These are phyloP conservation scores for Sporothrix pallida DNA, from an alignment of 2,329 filamentous ascomycete genomes.

Conservation along the genomic window DNA sequence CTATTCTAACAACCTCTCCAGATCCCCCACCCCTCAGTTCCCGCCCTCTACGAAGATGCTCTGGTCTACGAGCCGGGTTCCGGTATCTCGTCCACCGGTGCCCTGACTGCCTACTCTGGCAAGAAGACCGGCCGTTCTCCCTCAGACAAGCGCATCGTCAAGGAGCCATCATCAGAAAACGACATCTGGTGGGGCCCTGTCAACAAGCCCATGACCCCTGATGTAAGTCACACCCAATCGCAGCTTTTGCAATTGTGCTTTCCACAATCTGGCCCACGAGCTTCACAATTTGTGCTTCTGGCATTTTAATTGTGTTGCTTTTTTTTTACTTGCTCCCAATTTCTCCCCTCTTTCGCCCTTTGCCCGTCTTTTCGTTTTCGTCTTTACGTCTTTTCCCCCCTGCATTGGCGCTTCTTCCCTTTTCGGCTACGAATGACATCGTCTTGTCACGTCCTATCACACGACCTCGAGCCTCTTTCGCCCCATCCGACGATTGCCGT, in stretches of 20 bases:
- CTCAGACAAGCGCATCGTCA: conserved; percentile 95
- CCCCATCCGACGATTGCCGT: conserved; percentile 33
- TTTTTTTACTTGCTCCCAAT: neutral
- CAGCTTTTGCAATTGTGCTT: neutral
- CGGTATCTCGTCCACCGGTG: conserved; percentile 94
- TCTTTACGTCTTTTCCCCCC: neutral
- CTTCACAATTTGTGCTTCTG: too few relatives aligned
- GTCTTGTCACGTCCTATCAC: conserved; percentile 18
- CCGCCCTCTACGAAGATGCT: conserved; percentile 97
- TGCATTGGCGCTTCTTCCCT: conserved; percentile 8
- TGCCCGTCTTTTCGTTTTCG: neutral
- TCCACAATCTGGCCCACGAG: too few relatives aligned
- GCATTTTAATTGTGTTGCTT: conserved; percentile 40
- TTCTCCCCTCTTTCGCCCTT: neutral
- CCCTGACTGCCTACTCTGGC: conserved; percentile 95
- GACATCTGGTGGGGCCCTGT: conserved; percentile 99
- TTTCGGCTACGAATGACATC: conserved; percentile 25
- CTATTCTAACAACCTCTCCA: conserved; percentile 40
- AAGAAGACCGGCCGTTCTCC: conserved; percentile 98
- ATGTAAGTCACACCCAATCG: conserved; percentile 67
- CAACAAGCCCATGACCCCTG: conserved; percentile 97
- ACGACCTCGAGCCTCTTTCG: conserved; percentile 27
- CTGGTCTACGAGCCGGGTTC: conserved; percentile 96
- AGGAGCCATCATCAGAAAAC: conserved; percentile 86
- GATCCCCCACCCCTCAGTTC: conserved; percentile 91